phyloP scores from a whole-genome alignment of 2,329 filamentous ascomycete genomes.

The Escovopsis weberi region DNA sequence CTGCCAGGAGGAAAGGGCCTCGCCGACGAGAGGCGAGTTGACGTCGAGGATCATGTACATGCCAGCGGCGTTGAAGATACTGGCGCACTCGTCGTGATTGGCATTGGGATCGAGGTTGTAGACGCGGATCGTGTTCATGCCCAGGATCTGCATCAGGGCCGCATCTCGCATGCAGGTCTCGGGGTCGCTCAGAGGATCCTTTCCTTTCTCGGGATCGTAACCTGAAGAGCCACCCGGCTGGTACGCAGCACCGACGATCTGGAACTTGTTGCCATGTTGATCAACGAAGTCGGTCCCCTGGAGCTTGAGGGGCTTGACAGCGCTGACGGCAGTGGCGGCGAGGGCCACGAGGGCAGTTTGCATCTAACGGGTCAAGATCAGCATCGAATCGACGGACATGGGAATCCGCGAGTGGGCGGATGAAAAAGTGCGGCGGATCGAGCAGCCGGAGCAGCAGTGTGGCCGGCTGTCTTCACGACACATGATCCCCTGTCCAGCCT shows the following conservation, averaged over 20 bases:
- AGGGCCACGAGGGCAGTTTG: slow-evolving; percentile 36
- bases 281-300: slow-evolving; percentile 46
- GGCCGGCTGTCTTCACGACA: no score
- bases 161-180: slow-evolving; percentile 48
- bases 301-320: slow-evolving; percentile 42
- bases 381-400: background rate
- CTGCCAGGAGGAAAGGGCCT: slow-evolving; percentile 38
- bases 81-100: slow-evolving; percentile 53
- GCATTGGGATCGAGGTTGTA: slow-evolving; percentile 52
- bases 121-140: slow-evolving; percentile 54
- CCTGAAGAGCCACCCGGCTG: slow-evolving; percentile 52
- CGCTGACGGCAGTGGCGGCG: slow-evolving; percentile 36
- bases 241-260: slow-evolving; percentile 54
- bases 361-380: slow-evolving; percentile 13
- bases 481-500: background rate
- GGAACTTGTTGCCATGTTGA: slow-evolving; percentile 43
- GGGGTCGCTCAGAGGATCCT: slow-evolving; percentile 45
- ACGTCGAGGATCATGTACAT: slow-evolving; percentile 58
- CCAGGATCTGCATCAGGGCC: slow-evolving; percentile 48
- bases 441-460: background rate
- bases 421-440: background rate
- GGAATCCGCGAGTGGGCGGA: no score
- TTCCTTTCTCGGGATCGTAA: slow-evolving; percentile 37
- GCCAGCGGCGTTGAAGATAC: slow-evolving; percentile 53
- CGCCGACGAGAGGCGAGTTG: slow-evolving; percentile 47